Evolutionary conservation across 306 rosid species (phyloP).

Genomic region (Potentilla sterilis): DNA sequence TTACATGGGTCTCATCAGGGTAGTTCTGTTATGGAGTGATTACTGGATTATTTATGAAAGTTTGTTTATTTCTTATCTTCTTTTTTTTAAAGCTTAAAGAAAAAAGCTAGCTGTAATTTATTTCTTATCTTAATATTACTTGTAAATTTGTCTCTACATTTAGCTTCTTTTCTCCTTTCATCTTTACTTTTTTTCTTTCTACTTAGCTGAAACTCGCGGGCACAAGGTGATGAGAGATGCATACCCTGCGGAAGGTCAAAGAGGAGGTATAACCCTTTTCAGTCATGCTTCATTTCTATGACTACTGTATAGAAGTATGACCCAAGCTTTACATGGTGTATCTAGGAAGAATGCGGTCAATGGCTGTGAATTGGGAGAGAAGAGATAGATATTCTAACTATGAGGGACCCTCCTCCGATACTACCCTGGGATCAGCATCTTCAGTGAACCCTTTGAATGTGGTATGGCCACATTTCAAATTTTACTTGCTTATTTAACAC

Average conservation of each 20-base stretch:
- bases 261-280: slow-evolving; percentile 56
- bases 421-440: slow-evolving; percentile 52
- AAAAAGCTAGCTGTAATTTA: no score
- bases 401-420: slow-evolving; percentile 55
- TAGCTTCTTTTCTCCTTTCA: slow-evolving; percentile 14
- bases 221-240: slow-evolving; percentile 63
- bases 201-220: slow-evolving; percentile 60
- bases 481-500: slow-evolving; percentile 15
- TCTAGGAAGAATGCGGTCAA: slow-evolving; percentile 73
- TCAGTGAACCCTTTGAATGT: slow-evolving; percentile 49
- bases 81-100: no score
- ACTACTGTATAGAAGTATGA: slow-evolving; percentile 22
- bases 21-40: neutral
- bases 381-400: slow-evolving; percentile 65
- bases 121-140: neutral
- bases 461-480: slow-evolving; percentile 44
- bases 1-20: slow-evolving; percentile 16
- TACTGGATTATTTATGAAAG: neutral
- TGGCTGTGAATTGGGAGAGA: slow-evolving; percentile 72
- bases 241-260: slow-evolving; percentile 56
- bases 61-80: neutral
- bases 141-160: slow-evolving; percentile 1
- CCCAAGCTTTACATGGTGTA: slow-evolving; percentile 22
- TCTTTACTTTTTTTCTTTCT: neutral
- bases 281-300: slow-evolving; percentile 22